phyloP scores from a whole-genome alignment of 352 stramenopile genomes.

The Saprolegnia parasitica region DNA sequence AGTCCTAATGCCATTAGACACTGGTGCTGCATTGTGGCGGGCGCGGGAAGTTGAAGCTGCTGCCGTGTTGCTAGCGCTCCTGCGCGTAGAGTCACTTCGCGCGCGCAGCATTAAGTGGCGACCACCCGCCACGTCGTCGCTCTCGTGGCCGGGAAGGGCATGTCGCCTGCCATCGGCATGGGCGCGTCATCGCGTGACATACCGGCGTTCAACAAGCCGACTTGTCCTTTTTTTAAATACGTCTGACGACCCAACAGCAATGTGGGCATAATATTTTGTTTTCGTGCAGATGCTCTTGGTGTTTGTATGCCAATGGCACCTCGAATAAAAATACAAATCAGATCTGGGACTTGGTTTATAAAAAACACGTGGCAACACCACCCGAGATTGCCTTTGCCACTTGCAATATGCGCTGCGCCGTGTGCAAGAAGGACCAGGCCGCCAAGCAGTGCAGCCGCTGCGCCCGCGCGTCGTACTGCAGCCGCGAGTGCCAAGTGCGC shows the following conservation, averaged over 20 bases:
- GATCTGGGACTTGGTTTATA: too few relatives aligned
- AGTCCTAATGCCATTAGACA: too few relatives aligned
- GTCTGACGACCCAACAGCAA: too few relatives aligned
- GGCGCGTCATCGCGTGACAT: background rate
- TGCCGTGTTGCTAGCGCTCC: too few relatives aligned
- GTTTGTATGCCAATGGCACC: too few relatives aligned
- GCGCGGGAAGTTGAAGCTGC: too few relatives aligned
- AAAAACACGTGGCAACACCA: background rate
- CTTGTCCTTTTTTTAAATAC: too few relatives aligned
- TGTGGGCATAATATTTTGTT: background rate
- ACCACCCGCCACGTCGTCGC: background rate
- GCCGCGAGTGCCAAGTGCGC: slow-evolving; percentile 22
- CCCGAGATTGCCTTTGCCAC: background rate
- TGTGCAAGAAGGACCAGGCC: slow-evolving; percentile 22
- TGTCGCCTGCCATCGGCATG: background rate
- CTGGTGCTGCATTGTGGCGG: too few relatives aligned
- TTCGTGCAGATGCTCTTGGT: background rate
- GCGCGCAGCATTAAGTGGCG: too few relatives aligned
- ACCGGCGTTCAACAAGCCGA: background rate
- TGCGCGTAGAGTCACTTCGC: too few relatives aligned
- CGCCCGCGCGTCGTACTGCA: slow-evolving; percentile 23
- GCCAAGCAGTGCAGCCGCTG: slow-evolving; percentile 29
- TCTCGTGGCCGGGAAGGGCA: background rate
- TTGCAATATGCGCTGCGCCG: slow-evolving; percentile 10
- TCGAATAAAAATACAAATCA: too few relatives aligned